Evolutionary conservation across 2,329 filamentous ascomycete genomes (phyloP), one percentile per base, ranked within the genome.

Genomic region (Aspergillus sp.): DNA sequence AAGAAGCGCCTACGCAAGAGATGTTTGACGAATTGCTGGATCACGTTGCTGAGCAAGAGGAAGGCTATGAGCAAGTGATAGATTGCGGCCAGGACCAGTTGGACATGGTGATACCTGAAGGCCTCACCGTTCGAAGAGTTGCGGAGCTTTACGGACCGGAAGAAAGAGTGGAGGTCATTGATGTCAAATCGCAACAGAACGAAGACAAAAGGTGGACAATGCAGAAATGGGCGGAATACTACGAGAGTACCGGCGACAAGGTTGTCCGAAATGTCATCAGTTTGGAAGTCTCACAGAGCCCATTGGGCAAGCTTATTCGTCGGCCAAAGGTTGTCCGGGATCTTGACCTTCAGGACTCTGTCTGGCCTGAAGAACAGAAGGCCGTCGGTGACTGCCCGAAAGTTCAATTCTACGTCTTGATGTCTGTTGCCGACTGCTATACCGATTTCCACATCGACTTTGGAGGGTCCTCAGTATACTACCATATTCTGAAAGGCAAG

Each of bases 401-500:
- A 60, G 87, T 90, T 7, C 86, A 88, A 61, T 89, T 87, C 68
- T 88, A 88, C 75, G 88, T 86, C 69, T 76, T 90, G 38, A 90
- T 90, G 87, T 89, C 87, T 5, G 86, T 89, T 21, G 85, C 86
- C 11, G 87, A 90, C 72, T 88, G 86, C 72, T 90, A 88, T 65
- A 90, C 87, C 19, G 87, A 90, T 71, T 90, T 90, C 66, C 87
- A 90, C 73, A 88, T 90, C 69, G 87, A 90, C 69, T 90, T 90
- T 73, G 87, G 87, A 38, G 87, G 87, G 5, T 89, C 87, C 3
- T 89, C 87, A 1, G 87, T 90, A 5, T 90, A 86, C 69, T 90
- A 90, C 65, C 87, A 89, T 68, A 89, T 90, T 63, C 74, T 89
- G 57, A 87, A 86, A 64, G 87, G 87, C 58, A 86, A 83, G 68